These are phyloP conservation scores for Pythium aphanidermatum DNA, from an alignment of 352 stramenopile genomes.

Conservation along the genomic window DNA sequence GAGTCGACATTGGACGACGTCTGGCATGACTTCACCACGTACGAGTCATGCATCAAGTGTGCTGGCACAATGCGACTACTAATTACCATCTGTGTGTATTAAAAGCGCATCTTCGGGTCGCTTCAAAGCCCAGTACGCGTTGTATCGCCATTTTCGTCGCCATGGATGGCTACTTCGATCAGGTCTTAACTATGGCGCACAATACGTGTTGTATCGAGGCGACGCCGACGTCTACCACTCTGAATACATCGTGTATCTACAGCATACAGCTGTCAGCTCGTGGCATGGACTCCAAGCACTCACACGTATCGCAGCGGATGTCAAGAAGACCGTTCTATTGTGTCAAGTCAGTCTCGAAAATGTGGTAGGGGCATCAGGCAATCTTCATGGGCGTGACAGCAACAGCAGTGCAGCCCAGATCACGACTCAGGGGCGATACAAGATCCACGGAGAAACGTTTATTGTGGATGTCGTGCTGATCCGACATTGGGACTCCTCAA, in stretches of 20 bases:
- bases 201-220: constrained; percentile 61
- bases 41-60: too few relatives aligned
- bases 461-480: constrained; percentile 36
- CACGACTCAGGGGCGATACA: constrained; percentile 22
- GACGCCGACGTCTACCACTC: constrained; percentile 51
- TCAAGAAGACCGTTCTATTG: constrained; percentile 74
- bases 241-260: constrained; percentile 70
- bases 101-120: constrained; percentile 20
- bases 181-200: constrained; percentile 67
- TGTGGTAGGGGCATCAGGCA: background rate
- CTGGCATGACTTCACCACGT: constrained; percentile 28
- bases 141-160: constrained; percentile 58
- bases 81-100: too few relatives aligned
- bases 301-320: constrained; percentile 65
- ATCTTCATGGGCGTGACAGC: background rate
- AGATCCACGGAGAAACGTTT: constrained; percentile 28
- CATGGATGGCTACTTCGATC: constrained; percentile 44
- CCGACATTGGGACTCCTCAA: constrained; percentile 48
- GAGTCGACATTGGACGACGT: constrained; percentile 8
- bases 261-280: constrained; percentile 1
- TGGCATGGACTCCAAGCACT: constrained; percentile 61
- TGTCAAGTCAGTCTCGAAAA: constrained; percentile 30
- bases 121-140: constrained; percentile 36
- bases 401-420: too few relatives aligned
- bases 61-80: too few relatives aligned